These are phyloP conservation scores for Nothophaeocryptopus gaeumannii DNA, from an alignment of 2,329 filamentous ascomycete species.

Conservation along the genomic window DNA sequence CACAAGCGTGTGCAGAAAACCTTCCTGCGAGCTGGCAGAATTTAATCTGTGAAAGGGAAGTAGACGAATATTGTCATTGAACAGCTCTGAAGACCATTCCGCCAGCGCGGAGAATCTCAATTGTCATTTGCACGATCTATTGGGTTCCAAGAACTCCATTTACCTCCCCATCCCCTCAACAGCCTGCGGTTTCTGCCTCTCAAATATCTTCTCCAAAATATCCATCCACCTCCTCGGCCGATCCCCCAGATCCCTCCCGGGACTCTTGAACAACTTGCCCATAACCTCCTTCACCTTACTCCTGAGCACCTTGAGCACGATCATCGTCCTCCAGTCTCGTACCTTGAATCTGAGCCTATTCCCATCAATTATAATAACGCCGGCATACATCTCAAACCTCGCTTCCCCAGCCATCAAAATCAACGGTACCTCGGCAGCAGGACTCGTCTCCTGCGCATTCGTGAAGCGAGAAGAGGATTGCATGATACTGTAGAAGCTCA, in stretches of 20 bases:
- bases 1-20: too few relatives aligned
- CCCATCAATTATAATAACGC: conserved; percentile 80
- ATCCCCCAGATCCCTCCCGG: conserved; percentile 39
- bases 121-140: too few relatives aligned
- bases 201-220: conserved; percentile 33
- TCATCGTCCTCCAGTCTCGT: conserved; percentile 83
- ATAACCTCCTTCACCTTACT: conserved; percentile 72
- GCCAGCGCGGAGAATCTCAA: too few relatives aligned
- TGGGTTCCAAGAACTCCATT: too few relatives aligned
- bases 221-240: conserved; percentile 45
- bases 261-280: conserved; percentile 63
- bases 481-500: conserved; percentile 98
- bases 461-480: conserved; percentile 78
- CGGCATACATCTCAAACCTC: conserved; percentile 85
- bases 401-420: conserved; percentile 83
- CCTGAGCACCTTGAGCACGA: conserved; percentile 81
- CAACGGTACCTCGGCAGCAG: conserved; percentile 70
- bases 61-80: too few relatives aligned
- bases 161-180: not conserved
- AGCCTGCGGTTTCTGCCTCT: conserved; percentile 15
- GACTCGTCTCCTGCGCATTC: conserved; percentile 79
- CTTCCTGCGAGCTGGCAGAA: too few relatives aligned
- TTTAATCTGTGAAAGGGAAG: too few relatives aligned
- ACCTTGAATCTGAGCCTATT: conserved; percentile 82
- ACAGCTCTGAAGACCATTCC: too few relatives aligned